Conservation (phyloP, 495 filamentous ascomycete genomes). For the Xylaria venustula region DNA sequence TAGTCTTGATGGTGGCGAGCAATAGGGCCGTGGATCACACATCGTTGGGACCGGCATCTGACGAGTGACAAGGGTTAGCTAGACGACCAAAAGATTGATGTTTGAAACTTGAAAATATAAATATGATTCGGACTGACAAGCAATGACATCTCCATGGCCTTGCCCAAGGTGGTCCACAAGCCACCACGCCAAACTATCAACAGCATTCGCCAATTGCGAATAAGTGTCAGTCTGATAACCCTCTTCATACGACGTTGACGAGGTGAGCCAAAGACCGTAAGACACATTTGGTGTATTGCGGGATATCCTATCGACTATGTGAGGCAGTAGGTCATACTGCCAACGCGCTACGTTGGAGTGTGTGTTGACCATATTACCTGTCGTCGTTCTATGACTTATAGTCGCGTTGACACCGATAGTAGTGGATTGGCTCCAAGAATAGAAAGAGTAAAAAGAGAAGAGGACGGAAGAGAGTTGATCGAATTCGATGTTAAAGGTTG, state of each 20-base stretch:
- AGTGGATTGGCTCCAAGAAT: too few relatives aligned
- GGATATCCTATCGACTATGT: constrained; percentile 41
- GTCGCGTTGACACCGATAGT: too few relatives aligned
- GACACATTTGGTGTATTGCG: constrained; percentile 29
- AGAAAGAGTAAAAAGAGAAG: too few relatives aligned
- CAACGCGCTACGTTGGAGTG: neutral
- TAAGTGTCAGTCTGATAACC: constrained; percentile 28
- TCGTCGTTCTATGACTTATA: neutral
- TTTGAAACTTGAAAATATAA: neutral
- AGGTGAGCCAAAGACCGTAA: constrained; percentile 35
- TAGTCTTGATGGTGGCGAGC: constrained; percentile 19
- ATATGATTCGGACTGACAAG: neutral
- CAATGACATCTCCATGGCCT: neutral
- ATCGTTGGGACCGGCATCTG: constrained; percentile 31
- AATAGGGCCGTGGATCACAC: constrained; percentile 16
- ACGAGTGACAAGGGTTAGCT: neutral
- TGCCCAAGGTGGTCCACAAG: constrained; percentile 32
- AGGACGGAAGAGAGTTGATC: too few relatives aligned
- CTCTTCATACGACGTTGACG: constrained; percentile 29
- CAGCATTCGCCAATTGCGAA: constrained; percentile 35
- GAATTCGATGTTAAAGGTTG: too few relatives aligned
- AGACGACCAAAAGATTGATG: constrained; percentile 20
- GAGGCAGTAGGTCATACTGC: constrained; percentile 28
- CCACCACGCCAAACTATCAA: constrained; percentile 43
- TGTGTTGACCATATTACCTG: neutral